A percentile compares a stretch with the other conserved stretches of the same genome.
Evolutionary conservation across 2,329 filamentous ascomycete genomes (phyloP).

Genomic region (Calcarisporium arbuscula): DNA sequence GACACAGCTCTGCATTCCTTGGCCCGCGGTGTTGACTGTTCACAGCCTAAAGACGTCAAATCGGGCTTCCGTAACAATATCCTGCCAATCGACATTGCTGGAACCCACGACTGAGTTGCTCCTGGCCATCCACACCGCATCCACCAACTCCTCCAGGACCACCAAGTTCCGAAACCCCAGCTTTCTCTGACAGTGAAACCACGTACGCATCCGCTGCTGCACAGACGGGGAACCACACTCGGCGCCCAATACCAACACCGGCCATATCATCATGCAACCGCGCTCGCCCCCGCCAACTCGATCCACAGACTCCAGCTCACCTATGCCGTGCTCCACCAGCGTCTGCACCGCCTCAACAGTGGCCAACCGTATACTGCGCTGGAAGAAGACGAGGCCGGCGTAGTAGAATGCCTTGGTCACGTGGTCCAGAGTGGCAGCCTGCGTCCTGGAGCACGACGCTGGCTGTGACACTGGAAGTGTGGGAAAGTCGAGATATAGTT

Average conservation of each 20-base stretch:
- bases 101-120: constrained; percentile 4
- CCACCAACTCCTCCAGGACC: constrained; percentile 23
- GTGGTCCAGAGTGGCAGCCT: constrained; percentile 17
- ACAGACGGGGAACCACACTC: constrained; percentile 22
- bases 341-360: constrained; percentile 19
- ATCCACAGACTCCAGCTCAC: constrained; percentile 25
- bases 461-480: constrained; percentile 6
- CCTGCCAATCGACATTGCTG: constrained; percentile 23
- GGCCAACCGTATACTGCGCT: constrained; percentile 21
- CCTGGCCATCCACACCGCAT: constrained; percentile 22
- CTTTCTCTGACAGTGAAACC: constrained; percentile 24
- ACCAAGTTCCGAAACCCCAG: constrained; percentile 27
- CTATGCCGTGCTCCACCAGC: constrained; percentile 23
- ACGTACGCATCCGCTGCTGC: constrained; percentile 21
- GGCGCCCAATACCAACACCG: constrained; percentile 26
- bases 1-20: too few relatives aligned
- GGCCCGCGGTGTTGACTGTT: neutral
- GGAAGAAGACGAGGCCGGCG: constrained; percentile 26
- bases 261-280: constrained; percentile 29
- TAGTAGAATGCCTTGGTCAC: constrained; percentile 27
- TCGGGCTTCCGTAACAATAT: constrained; percentile 23
- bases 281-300: constrained; percentile 18
- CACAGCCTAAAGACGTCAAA: constrained; percentile 22
- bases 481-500: constrained; percentile 21
- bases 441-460: constrained; percentile 11